These are phyloP conservation scores for Neonothopanus nambi DNA, from an alignment of 1,284 basidiomycete genomes.

Conservation along the genomic window DNA sequence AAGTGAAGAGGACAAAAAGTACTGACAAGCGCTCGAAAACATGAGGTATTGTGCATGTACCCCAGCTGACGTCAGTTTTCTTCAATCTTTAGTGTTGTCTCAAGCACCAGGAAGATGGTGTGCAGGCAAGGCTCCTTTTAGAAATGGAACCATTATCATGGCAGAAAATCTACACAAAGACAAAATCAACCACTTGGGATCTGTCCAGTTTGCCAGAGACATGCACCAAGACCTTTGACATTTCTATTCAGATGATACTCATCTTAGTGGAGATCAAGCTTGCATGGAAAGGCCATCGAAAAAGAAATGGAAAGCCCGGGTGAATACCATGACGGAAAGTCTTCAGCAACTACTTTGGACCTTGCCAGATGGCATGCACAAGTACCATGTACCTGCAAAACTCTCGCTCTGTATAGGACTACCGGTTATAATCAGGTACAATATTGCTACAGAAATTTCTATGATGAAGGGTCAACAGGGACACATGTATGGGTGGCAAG, in stretches of 20 bases:
- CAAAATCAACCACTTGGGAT: no score
- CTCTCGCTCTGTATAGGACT: no score
- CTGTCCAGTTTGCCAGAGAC: constrained; percentile 16
- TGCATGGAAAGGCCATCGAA: neutral
- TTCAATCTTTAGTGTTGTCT: constrained; percentile 11
- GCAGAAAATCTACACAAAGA: constrained; percentile 17
- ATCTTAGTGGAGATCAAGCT: neutral
- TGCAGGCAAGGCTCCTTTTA: neutral
- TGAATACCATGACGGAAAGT: neutral
- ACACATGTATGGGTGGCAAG: no score
- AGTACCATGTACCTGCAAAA: constrained; percentile 33
- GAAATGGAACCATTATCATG: constrained; percentile 22
- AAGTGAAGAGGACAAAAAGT: constrained; percentile 1
- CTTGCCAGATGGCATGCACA: constrained; percentile 20
- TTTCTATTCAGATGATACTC: constrained; percentile 19
- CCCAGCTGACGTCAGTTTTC: constrained; percentile 16
- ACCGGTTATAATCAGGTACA: constrained; percentile 39
- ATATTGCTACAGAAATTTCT: constrained; percentile 37
- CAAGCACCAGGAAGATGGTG: neutral
- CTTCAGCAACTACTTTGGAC: constrained; percentile 31
- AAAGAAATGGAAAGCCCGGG: neutral
- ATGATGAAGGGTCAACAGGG: constrained; percentile 44
- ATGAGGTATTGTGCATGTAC: constrained; percentile 22
- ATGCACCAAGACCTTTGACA: neutral
- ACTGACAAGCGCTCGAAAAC: constrained; percentile 18